Percentiles rank a stretch among this genome's conserved stretches.
These are phyloP conservation scores for Trametes maxima DNA, from an alignment of 768 basidiomycete species.

Conservation along the genomic window DNA sequence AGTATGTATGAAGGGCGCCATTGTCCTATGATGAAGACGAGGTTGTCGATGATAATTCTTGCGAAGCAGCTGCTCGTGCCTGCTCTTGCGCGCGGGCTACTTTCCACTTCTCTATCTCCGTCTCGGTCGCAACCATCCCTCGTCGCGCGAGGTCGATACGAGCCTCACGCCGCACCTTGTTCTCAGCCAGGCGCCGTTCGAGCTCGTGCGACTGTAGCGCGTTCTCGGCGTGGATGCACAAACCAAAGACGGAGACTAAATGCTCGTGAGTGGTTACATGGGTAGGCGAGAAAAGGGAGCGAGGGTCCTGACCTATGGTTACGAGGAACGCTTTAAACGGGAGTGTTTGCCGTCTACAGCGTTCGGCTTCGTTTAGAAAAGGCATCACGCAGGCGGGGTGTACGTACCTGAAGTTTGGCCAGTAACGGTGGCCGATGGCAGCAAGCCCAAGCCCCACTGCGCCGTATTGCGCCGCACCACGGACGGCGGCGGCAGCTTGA, in stretches of 20 bases:
- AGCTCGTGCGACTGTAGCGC: conserved; percentile 75
- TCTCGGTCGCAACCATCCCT: conserved; percentile 80
- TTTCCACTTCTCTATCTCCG: conserved; percentile 83
- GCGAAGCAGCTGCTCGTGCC: neutral
- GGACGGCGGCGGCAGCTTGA: conserved; percentile 24
- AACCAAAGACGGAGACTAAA: conserved; percentile 61
- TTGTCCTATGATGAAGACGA: neutral
- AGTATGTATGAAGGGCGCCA: too few relatives aligned
- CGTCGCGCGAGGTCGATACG: conserved; percentile 71
- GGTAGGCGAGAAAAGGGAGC: neutral
- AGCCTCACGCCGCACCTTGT: conserved; percentile 70
- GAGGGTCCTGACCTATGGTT: conserved; percentile 57
- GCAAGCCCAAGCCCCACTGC: conserved; percentile 61
- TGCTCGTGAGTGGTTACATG: conserved; percentile 22
- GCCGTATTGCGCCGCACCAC: conserved; percentile 59
- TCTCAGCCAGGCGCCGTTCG: conserved; percentile 65
- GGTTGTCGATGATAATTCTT: neutral
- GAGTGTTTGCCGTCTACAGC: conserved; percentile 70
- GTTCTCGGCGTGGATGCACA: conserved; percentile 75
- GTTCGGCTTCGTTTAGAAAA: neutral
- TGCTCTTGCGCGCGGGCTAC: conserved; percentile 34
- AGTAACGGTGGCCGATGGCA: conserved; percentile 66
- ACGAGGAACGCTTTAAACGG: conserved; percentile 82
- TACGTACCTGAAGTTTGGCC: conserved; percentile 70
- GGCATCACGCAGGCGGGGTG: neutral